Evolutionary conservation across 495 filamentous ascomycete genomes (phyloP).

Genomic region (Neurospora discreta): DNA sequence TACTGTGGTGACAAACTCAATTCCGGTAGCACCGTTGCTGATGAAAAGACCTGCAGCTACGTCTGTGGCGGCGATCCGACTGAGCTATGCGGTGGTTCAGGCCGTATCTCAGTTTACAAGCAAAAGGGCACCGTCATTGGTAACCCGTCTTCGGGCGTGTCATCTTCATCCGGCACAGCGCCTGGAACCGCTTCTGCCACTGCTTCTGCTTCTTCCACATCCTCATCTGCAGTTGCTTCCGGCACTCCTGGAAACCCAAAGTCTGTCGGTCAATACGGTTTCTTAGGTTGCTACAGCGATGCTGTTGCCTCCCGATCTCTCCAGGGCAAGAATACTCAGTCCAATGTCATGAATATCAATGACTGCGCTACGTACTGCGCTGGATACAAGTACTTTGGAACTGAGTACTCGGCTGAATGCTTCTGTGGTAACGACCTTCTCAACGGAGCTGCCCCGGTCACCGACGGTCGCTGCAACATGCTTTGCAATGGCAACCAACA

Average conservation of each 20-base stretch:
- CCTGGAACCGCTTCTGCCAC: slow-evolving; percentile 1
- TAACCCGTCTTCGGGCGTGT: neutral
- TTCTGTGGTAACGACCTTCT: slow-evolving; percentile 26
- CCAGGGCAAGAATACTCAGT: slow-evolving; percentile 2
- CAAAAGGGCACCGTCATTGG: slow-evolving; percentile 4
- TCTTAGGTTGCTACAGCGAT: slow-evolving; percentile 28
- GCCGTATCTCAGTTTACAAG: slow-evolving; percentile 6
- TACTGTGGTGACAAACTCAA: slow-evolving; percentile 9
- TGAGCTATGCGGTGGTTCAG: slow-evolving; percentile 2
- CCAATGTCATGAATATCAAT: slow-evolving; percentile 22
- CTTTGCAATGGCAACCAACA: slow-evolving; percentile 19
- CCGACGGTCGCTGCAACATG: slow-evolving; percentile 22
- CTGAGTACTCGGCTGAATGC: slow-evolving; percentile 25
- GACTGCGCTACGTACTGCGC: slow-evolving; percentile 22
- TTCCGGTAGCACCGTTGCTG: neutral
- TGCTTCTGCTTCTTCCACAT: slow-evolving; percentile 23
- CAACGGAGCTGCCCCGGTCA: slow-evolving; percentile 10
- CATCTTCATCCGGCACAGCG: neutral
- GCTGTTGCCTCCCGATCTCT: slow-evolving; percentile 12
- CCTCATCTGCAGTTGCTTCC: slow-evolving; percentile 4
- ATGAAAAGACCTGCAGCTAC: slow-evolving; percentile 1
- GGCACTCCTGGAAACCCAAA: slow-evolving; percentile 14
- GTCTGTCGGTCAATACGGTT: slow-evolving; percentile 18
- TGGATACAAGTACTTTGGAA: slow-evolving; percentile 20
- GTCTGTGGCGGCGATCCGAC: slow-evolving; percentile 8